Base-by-base conservation (phyloP, 1,284 basidiomycete species). In the Sphagnurus paluster region DNA sequence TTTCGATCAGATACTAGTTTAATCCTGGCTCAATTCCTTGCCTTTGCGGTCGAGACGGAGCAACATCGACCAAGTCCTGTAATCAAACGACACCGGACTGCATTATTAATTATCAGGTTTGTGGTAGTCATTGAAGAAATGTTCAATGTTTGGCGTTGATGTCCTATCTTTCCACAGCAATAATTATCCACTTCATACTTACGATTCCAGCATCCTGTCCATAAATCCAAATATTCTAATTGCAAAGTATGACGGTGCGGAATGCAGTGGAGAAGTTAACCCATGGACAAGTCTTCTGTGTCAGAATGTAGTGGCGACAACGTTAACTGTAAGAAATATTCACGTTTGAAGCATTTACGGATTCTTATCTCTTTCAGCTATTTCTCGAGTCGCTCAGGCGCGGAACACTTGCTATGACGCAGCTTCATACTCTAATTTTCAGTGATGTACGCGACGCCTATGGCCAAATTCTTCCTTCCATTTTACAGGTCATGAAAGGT, bases 351-450 rank as follows among this genome's bases (percentile, higher is more conserved):
- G 9, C 29, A 14, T 9, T 14, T 21, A n/a, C 25, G 3, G 42
- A 38, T 21, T 26, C 39, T 21, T 38, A 42, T 46, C 17, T 29
- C 25, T 23, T 26, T 3, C 34, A 65, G 64, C 44, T 57, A 16
- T 44, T 68, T 9, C 50, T 66, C 9, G 56, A 64, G 23, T 69
- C 54, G 47, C 59, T 64, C 42, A 65, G 56, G 37, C 63, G 44
- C 56, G 74, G 59, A 54, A 49, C 53, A n/a, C 48, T 68, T 25
- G 49, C 60, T 13, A 59, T 70, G 29, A 54, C 68, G 8, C 72
- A 77, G 49, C 52, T 77, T 20, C 65, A 71, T 49, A 56, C 71
- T 16, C 48, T 81, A 35, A 59, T 79, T 17, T 62, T 80, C 44
- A 59, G 61, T 41, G 65, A 77, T 45, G 56, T 61, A 7, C 59